Evolutionary conservation across 257 asterid genomes (phyloP).

Genomic region (Coffea canephora): DNA sequence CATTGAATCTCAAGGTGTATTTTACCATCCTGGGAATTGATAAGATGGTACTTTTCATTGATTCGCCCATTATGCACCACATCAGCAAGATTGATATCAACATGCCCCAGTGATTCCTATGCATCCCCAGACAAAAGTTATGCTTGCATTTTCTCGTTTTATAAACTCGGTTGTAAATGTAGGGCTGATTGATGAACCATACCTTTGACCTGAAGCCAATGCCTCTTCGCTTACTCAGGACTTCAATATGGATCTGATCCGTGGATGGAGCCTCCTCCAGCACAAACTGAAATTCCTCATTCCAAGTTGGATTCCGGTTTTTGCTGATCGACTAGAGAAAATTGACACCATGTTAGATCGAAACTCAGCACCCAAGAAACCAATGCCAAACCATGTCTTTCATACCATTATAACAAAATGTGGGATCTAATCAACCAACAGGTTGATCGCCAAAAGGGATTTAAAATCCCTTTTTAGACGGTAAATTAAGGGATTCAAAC

Average conservation of each 20-base stretch:
- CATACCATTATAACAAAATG: too few relatives aligned
- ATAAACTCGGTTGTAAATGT: too few relatives aligned
- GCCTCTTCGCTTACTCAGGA: conserved; percentile 56
- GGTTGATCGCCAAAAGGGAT: too few relatives aligned
- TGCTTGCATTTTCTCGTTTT: background rate
- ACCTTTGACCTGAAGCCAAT: conserved; percentile 58
- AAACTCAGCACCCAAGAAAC: background rate
- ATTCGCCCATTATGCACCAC: conserved; percentile 69
- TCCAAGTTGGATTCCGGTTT: conserved; percentile 70
- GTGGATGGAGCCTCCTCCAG: conserved; percentile 72
- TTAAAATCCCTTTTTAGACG: too few relatives aligned
- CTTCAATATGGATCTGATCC: conserved; percentile 57
- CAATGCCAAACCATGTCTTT: background rate
- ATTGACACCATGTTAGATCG: background rate
- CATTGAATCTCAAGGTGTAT: conserved; percentile 74
- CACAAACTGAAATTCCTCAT: conserved; percentile 71
- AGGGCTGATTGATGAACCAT: background rate
- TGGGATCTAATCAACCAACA: background rate
- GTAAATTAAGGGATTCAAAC: too few relatives aligned
- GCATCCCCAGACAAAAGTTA: background rate
- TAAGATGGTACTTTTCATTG: conserved; percentile 65
- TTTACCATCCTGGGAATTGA: conserved; percentile 66
- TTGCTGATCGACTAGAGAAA: conserved; percentile 48
- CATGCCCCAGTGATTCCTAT: conserved; percentile 73
- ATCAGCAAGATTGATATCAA: conserved; percentile 62